Base-by-base conservation (phyloP, 2,329 filamentous ascomycete genomes). In the Claviceps monticola region DNA sequence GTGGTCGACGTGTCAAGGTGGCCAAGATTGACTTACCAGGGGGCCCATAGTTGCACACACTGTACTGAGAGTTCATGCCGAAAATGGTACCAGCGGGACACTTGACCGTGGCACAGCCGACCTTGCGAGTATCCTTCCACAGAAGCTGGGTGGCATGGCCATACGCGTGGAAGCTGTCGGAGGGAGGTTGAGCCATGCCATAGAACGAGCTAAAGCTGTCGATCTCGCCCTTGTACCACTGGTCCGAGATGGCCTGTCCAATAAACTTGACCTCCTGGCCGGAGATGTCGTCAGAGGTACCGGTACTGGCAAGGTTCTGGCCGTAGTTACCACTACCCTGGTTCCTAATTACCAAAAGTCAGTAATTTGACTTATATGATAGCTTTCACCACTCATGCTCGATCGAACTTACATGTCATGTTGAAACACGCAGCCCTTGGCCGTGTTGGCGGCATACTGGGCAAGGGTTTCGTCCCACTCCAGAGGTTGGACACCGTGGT, bases 181-280 rank as follows among this genome's bases (percentile, higher is more conserved):
- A 79, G 61, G 86, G 84, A 23, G 66, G 63, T 63, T 72, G 74
- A 53, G 67, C 63, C 58, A 73, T 52, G 57, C 82, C 84, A 62
- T 84, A 93, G 64, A 69, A 73, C 50, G 70, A 66, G 68, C 75
- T 82, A 61, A 69, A 69, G 56, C 64, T 64, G 2, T 9, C 21
- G 60, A 85, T 72, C 68, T 95, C 88, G 61, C 78, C 79, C 66
- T 93, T 88, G 78, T 96, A 96, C 88, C 93, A 96, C 70, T 84
- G 74, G 65, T 91, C 78, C 61, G 82, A 87, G 64, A 91, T 82
- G 58, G 84, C 81, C 56, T 77, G 73, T 51, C 80, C 79, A 56
- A 87, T 74, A 46, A 82, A 76, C 54, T 66, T 68, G 58, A 83
- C 74, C 55, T 62, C 56, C 55, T 66, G 57, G 48, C 53, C 56